phyloP scores from a whole-genome alignment of 1,284 basidiomycete species.

The Wolfiporia cocos region DNA sequence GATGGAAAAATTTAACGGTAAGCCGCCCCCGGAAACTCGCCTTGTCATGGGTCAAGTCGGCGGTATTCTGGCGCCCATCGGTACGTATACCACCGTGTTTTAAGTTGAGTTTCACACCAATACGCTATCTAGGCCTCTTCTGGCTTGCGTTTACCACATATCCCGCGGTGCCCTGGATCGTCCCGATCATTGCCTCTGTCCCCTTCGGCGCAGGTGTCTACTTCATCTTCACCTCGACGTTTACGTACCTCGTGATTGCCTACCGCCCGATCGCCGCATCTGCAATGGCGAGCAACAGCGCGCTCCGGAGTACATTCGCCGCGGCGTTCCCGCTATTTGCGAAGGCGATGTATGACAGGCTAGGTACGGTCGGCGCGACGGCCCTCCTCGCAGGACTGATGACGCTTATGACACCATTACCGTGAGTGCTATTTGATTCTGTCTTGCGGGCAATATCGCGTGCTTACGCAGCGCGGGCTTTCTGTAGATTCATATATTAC shows the following conservation, averaged over 20 bases:
- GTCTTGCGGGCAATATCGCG: neutral
- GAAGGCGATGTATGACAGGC: slow-evolving; percentile 44
- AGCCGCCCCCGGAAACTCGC: slow-evolving; percentile 63
- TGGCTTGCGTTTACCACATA: slow-evolving; percentile 74
- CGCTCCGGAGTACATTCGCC: slow-evolving; percentile 60
- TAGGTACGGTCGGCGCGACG: slow-evolving; percentile 73
- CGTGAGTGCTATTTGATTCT: slow-evolving; percentile 35
- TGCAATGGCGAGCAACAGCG: slow-evolving; percentile 72
- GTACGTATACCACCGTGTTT: slow-evolving; percentile 5
- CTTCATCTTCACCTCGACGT: slow-evolving; percentile 61
- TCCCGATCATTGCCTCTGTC: slow-evolving; percentile 56
- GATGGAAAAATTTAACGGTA: slow-evolving; percentile 33
- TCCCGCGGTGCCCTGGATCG: slow-evolving; percentile 64
- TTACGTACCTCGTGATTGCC: slow-evolving; percentile 67
- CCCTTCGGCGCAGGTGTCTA: slow-evolving; percentile 57
- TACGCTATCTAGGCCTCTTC: slow-evolving; percentile 42
- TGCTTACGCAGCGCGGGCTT: neutral
- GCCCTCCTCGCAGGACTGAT: slow-evolving; percentile 72
- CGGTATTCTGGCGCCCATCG: slow-evolving; percentile 58
- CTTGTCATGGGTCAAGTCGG: slow-evolving; percentile 67
- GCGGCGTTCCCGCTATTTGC: slow-evolving; percentile 73
- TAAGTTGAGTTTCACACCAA: neutral
- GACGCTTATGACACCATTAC: slow-evolving; percentile 64
- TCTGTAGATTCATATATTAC: slow-evolving; percentile 33
- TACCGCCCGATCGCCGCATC: slow-evolving; percentile 76